Percentiles rank a stretch among this genome's conserved stretches.
Evolutionary conservation across 73 alveolate genomes (phyloP).

Genomic region (Effrenium voratum): DNA sequence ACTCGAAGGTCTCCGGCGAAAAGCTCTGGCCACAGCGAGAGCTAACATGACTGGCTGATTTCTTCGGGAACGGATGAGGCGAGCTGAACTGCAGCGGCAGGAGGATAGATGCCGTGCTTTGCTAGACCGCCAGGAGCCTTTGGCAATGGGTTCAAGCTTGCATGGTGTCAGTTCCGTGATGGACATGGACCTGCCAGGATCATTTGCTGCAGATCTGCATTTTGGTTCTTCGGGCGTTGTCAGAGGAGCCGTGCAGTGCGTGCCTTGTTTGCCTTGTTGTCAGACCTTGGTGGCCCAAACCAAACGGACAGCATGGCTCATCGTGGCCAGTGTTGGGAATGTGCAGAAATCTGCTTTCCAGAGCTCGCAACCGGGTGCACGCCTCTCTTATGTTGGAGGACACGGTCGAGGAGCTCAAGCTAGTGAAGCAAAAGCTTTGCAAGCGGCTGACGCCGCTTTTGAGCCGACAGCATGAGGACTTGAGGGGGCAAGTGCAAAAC

Average conservation of each 20-base stretch:
- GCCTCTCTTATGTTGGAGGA: too few relatives aligned
- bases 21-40: too few relatives aligned
- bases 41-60: too few relatives aligned
- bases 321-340: too few relatives aligned
- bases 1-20: too few relatives aligned
- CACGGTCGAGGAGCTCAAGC: constrained; percentile 76
- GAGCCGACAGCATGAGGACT: neutral
- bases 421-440: constrained; percentile 31
- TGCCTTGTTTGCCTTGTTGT: too few relatives aligned
- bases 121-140: constrained; percentile 32
- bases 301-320: too few relatives aligned
- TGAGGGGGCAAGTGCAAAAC: neutral
- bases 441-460: neutral
- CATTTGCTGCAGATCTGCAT: constrained; percentile 71
- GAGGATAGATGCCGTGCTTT: constrained; percentile 24
- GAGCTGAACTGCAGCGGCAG: too few relatives aligned
- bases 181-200: constrained; percentile 20
- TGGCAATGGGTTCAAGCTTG: neutral
- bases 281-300: too few relatives aligned
- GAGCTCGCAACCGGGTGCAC: too few relatives aligned
- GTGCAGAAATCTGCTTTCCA: too few relatives aligned
- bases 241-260: constrained; percentile 41
- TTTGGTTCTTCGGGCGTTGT: constrained; percentile 72
- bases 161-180: neutral
- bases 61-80: too few relatives aligned